These are phyloP conservation scores for Psilocybe tampanensis DNA, from an alignment of 768 basidiomycete genomes.

Conservation along the genomic window DNA sequence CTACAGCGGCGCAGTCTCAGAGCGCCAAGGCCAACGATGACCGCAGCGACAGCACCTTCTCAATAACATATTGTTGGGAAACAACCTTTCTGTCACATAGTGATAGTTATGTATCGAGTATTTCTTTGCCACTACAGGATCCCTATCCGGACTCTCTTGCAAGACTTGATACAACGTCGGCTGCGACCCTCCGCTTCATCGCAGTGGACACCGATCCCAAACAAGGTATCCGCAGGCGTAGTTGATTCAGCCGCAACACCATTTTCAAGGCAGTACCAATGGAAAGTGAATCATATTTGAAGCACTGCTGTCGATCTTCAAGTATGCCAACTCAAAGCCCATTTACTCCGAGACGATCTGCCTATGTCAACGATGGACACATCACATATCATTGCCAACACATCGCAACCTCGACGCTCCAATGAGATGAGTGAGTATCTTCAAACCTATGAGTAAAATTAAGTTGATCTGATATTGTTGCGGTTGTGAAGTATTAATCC, in stretches of 20 bases:
- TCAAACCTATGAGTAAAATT: neutral
- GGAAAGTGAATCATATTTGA: neutral
- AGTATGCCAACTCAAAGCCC: neutral
- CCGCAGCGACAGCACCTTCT: no score
- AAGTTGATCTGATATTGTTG: neutral
- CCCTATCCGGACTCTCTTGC: neutral
- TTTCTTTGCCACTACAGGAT: neutral
- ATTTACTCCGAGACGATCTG: neutral
- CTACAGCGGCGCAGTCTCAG: no score
- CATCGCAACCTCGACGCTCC: conserved; percentile 2
- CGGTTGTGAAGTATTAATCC: conserved; percentile 1
- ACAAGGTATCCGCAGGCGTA: neutral
- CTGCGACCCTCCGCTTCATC: neutral
- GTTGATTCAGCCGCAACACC: neutral
- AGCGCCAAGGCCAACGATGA: no score
- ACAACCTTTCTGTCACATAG: no score
- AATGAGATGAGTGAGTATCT: conserved; percentile 8
- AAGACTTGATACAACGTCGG: neutral
- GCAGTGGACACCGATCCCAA: neutral
- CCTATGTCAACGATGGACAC: neutral
- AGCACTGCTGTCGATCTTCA: neutral
- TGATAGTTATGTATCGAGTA: no score
- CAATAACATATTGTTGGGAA: no score
- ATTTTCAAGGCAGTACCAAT: neutral
- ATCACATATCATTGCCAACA: neutral